phyloP scores from a whole-genome alignment of 192 early-diverging fungal genomes.

The Podila minutissima region DNA sequence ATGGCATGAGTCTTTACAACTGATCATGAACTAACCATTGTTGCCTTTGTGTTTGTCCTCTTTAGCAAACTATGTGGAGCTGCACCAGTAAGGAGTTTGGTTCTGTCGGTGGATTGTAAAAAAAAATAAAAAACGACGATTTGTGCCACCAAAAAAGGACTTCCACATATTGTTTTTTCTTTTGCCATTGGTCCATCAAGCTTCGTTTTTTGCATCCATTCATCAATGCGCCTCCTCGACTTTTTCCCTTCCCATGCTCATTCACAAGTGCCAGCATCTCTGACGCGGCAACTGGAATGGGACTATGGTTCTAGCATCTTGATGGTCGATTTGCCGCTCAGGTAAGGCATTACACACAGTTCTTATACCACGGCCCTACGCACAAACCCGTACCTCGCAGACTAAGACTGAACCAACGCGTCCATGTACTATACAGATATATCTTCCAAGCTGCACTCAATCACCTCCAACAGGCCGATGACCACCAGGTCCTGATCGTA shows the following conservation, averaged over 20 bases:
- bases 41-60: slow-evolving; percentile 1
- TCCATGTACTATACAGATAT: slow-evolving; percentile 13
- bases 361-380: not conserved
- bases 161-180: no score
- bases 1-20: not conserved
- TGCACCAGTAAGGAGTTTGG: slow-evolving; percentile 29
- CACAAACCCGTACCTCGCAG: not conserved
- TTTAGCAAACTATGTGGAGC: slow-evolving; percentile 64
- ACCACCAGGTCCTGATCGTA: slow-evolving; percentile 17
- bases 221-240: slow-evolving; percentile 17
- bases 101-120: not conserved
- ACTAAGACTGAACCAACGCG: not conserved
- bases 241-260: slow-evolving; percentile 18
- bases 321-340: slow-evolving; percentile 15
- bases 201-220: no score
- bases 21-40: not conserved
- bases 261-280: not conserved
- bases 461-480: not conserved
- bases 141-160: not conserved
- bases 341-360: slow-evolving; percentile 1
- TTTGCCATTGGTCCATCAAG: no score
- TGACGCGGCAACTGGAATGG: not conserved
- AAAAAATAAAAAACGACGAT: not conserved
- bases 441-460: slow-evolving; percentile 31
- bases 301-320: slow-evolving; percentile 2